A percentile compares a stretch with the other conserved stretches of the same genome.
Conservation (phyloP, 768 basidiomycete species). For the Mycena vitilis region DNA sequence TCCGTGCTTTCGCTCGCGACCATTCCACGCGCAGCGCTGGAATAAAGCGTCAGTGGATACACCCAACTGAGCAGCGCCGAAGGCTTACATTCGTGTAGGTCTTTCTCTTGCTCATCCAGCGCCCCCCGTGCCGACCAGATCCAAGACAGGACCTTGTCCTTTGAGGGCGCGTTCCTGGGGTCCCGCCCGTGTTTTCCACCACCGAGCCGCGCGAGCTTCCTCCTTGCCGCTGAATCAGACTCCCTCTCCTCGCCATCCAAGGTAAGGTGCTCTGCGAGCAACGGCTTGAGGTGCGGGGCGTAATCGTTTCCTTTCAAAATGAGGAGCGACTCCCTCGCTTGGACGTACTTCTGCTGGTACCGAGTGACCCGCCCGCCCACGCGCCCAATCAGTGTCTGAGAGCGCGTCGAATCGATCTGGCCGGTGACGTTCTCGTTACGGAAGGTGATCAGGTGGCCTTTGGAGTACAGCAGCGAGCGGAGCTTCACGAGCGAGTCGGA, state of each 20-base stretch:
- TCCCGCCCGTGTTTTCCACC: background rate
- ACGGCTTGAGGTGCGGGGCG: too few species aligned
- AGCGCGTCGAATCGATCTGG: background rate
- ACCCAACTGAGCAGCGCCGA: background rate
- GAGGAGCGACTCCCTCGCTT: background rate
- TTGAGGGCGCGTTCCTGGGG: background rate
- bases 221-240: background rate
- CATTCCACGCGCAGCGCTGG: slow-evolving; percentile 32
- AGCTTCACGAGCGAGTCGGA: background rate
- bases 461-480: background rate
- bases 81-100: slow-evolving; percentile 15
- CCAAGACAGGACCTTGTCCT: slow-evolving; percentile 9
- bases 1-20: slow-evolving; percentile 13
- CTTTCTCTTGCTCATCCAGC: background rate
- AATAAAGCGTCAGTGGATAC: too few species aligned
- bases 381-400: background rate
- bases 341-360: background rate
- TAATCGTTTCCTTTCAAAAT: background rate
- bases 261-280: too few species aligned
- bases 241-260: background rate
- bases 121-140: slow-evolving; percentile 16
- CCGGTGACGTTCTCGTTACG: background rate
- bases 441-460: background rate
- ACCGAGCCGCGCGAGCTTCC: background rate
- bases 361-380: background rate